Evolutionary conservation across 1,284 basidiomycete genomes (phyloP).

Genomic region (Meripilus lineatus): DNA sequence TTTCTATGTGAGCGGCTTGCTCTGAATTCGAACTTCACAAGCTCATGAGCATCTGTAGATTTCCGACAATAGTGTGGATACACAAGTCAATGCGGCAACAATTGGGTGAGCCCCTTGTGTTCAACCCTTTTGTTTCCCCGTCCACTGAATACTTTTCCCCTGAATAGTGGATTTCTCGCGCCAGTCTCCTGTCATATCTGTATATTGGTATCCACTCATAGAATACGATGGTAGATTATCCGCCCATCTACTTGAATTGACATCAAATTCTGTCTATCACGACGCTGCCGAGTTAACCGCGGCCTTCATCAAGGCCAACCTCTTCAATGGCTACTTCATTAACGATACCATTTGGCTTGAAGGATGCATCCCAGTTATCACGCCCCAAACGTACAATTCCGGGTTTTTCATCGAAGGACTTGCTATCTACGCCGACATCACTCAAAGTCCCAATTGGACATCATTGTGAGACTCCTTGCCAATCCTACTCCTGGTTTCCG

Average conservation of each 20-base stretch:
- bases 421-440: not conserved
- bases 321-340: not conserved
- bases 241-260: not conserved
- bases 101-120: not conserved
- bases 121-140: not conserved
- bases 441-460: not conserved
- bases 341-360: not conserved
- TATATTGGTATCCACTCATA: no score
- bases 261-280: not conserved
- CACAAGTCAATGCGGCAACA: not conserved
- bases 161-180: not conserved
- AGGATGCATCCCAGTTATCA: not conserved
- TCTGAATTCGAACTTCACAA: not conserved
- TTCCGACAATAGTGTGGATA: not conserved
- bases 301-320: not conserved
- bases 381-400: not conserved
- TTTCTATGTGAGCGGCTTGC: not conserved
- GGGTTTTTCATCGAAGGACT: slow-evolving; percentile 2
- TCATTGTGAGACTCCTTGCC: not conserved
- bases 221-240: not conserved
- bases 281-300: not conserved
- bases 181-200: not conserved
- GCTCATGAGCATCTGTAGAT: not conserved
- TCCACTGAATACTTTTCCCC: not conserved
- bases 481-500: no score